Evolutionary conservation across 805 yeast species (phyloP).

Genomic region (Candida cerambycidarum): DNA sequence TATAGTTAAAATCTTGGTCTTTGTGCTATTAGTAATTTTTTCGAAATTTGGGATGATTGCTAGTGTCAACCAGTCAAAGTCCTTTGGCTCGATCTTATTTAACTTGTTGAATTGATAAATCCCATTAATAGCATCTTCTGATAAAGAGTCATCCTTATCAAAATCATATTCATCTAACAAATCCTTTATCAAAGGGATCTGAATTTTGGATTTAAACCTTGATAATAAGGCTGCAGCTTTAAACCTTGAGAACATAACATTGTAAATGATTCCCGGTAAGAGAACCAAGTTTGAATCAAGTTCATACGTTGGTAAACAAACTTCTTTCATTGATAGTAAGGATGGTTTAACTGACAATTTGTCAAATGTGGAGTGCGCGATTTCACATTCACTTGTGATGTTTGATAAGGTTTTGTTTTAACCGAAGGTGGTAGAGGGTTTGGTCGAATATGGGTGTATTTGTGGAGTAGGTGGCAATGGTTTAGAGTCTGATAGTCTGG

Average conservation of each 20-base stretch:
- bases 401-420: slow-evolving; percentile 2
- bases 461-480: no score
- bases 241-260: slow-evolving; percentile 49
- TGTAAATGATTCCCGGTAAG: slow-evolving; percentile 63
- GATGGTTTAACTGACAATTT: background rate
- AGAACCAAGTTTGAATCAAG: slow-evolving; percentile 48
- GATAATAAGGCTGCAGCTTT: slow-evolving; percentile 49
- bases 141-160: slow-evolving; percentile 22
- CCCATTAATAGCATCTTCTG: slow-evolving; percentile 33
- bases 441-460: background rate
- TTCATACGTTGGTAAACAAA: slow-evolving; percentile 36
- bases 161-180: slow-evolving; percentile 38
- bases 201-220: slow-evolving; percentile 34
- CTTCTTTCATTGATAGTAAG: slow-evolving; percentile 3
- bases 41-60: slow-evolving; percentile 35
- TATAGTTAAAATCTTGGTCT: slow-evolving; percentile 36
- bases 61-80: slow-evolving; percentile 36
- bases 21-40: slow-evolving; percentile 22
- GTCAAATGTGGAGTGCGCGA: slow-evolving; percentile 6
- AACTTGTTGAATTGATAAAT: slow-evolving; percentile 22
- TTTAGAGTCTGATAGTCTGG: no score
- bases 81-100: slow-evolving; percentile 12
- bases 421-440: background rate
- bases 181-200: slow-evolving; percentile 29
- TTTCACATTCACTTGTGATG: slow-evolving; percentile 7